Evolutionary conservation across 768 basidiomycete species (phyloP).

Genomic region (Cubamyces sp.): DNA sequence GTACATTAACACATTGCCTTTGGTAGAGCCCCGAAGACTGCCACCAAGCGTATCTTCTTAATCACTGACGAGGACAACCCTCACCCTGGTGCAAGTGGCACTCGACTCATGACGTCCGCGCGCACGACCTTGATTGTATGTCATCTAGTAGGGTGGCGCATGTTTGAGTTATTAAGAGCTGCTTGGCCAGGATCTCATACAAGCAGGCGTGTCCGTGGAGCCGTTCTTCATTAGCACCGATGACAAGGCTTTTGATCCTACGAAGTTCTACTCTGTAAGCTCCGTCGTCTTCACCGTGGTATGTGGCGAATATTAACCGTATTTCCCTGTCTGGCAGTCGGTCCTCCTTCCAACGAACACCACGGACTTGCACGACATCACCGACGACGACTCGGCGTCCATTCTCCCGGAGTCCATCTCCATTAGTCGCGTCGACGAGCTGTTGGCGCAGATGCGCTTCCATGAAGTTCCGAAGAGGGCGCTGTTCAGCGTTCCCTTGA

Average conservation of each 20-base stretch:
- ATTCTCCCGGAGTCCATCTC: constrained; percentile 72
- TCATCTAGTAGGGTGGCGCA: not conserved
- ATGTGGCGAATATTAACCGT: not conserved
- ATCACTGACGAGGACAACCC: constrained; percentile 92
- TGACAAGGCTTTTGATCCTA: constrained; percentile 68
- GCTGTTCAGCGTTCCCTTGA: constrained; percentile 79
- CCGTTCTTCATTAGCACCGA: constrained; percentile 86
- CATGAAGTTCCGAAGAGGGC: constrained; percentile 85
- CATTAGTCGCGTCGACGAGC: constrained; percentile 75
- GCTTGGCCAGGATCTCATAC: constrained; percentile 68
- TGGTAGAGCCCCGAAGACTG: constrained; percentile 78
- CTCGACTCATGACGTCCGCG: constrained; percentile 68
- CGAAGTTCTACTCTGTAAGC: constrained; percentile 79
- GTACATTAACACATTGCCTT: not conserved
- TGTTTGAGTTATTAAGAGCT: not conserved
- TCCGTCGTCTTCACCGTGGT: not conserved
- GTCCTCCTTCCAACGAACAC: constrained; percentile 59
- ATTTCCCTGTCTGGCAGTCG: constrained; percentile 44
- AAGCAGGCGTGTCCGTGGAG: constrained; percentile 78
- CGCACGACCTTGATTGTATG: constrained; percentile 68
- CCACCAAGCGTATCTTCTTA: constrained; percentile 90
- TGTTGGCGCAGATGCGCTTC: constrained; percentile 79
- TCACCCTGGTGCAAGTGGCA: constrained; percentile 54
- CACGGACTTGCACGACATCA: constrained; percentile 52
- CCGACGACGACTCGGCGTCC: constrained; percentile 37